Percentiles rank a stretch among this genome's conserved stretches.
These are phyloP conservation scores for Conidiobolus incongruus DNA, from an alignment of 371 early-diverging fungal species.

Conservation along the genomic window DNA sequence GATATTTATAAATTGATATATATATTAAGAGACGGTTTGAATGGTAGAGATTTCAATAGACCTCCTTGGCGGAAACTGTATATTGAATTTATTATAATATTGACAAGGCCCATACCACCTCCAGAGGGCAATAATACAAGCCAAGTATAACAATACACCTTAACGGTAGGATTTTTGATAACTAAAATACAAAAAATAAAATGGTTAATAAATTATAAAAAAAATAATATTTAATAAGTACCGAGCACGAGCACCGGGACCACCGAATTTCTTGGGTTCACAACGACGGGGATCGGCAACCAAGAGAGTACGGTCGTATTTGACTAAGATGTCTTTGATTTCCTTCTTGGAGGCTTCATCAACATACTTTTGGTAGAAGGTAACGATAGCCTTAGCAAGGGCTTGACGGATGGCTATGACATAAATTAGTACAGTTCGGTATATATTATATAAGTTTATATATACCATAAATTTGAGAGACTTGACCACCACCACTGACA, in stretches of 20 bases:
- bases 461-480: slow-evolving; percentile 60
- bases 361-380: slow-evolving; percentile 98
- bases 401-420: slow-evolving; percentile 91
- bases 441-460: not conserved
- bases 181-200: slow-evolving; percentile 6
- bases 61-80: too few relatives aligned
- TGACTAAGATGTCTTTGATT: slow-evolving; percentile 86
- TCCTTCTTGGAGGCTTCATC: slow-evolving; percentile 99
- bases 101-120: too few relatives aligned
- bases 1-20: too few relatives aligned
- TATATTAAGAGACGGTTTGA: too few relatives aligned
- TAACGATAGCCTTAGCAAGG: slow-evolving; percentile 97
- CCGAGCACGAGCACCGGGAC: slow-evolving; percentile 99
- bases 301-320: slow-evolving; percentile 96
- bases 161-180: slow-evolving; percentile 97
- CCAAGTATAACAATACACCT: slow-evolving; percentile 17
- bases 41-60: too few relatives aligned
- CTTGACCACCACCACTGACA: slow-evolving; percentile 96
- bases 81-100: too few relatives aligned
- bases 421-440: slow-evolving; percentile 15
- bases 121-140: too few relatives aligned
- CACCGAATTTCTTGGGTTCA: slow-evolving; percentile 99
- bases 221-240: slow-evolving; percentile 9
- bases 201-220: not conserved
- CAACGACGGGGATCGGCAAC: slow-evolving; percentile 99